Conservation (phyloP, 352 stramenopile species). For the Pythium dissimile region DNA sequence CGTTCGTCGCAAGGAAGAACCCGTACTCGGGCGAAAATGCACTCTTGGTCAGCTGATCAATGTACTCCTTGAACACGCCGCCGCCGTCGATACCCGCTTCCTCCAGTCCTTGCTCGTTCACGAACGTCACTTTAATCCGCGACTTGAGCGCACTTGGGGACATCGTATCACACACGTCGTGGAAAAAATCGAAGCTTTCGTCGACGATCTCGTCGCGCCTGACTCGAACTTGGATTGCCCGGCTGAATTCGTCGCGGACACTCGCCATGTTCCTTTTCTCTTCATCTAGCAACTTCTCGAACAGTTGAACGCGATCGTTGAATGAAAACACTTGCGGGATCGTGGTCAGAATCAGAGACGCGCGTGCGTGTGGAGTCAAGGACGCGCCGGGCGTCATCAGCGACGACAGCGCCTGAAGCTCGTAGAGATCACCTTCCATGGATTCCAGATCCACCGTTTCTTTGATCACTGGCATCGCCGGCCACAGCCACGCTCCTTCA, state of each 20-base stretch:
- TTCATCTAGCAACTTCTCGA: slow-evolving; percentile 66
- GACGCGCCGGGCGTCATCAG: slow-evolving; percentile 34
- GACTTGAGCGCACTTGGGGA: slow-evolving; percentile 73
- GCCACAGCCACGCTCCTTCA: slow-evolving; percentile 62
- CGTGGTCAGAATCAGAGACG: slow-evolving; percentile 57
- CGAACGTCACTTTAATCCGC: slow-evolving; percentile 89
- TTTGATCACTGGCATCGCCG: slow-evolving; percentile 58
- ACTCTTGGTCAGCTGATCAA: slow-evolving; percentile 87
- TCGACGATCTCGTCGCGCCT: slow-evolving; percentile 86
- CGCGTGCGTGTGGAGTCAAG: slow-evolving; percentile 33
- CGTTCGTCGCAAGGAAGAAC: slow-evolving; percentile 82
- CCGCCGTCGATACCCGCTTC: slow-evolving; percentile 97
- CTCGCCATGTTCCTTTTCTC: slow-evolving; percentile 45
- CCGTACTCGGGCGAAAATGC: slow-evolving; percentile 86
- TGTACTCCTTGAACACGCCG: slow-evolving; percentile 97
- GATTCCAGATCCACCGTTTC: slow-evolving; percentile 62
- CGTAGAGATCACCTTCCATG: slow-evolving; percentile 53
- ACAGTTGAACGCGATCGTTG: slow-evolving; percentile 65
- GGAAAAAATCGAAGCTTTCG: slow-evolving; percentile 87
- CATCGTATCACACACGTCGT: slow-evolving; percentile 44
- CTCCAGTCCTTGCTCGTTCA: slow-evolving; percentile 92
- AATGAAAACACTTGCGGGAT: slow-evolving; percentile 84
- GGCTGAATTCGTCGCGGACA: slow-evolving; percentile 59
- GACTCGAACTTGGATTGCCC: slow-evolving; percentile 54
- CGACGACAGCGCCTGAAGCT: slow-evolving; percentile 43